Percentiles rank a stretch among this genome's conserved stretches.
Evolutionary conservation across 2,329 filamentous ascomycete species (phyloP).

Genomic region (Epichloe sp.): DNA sequence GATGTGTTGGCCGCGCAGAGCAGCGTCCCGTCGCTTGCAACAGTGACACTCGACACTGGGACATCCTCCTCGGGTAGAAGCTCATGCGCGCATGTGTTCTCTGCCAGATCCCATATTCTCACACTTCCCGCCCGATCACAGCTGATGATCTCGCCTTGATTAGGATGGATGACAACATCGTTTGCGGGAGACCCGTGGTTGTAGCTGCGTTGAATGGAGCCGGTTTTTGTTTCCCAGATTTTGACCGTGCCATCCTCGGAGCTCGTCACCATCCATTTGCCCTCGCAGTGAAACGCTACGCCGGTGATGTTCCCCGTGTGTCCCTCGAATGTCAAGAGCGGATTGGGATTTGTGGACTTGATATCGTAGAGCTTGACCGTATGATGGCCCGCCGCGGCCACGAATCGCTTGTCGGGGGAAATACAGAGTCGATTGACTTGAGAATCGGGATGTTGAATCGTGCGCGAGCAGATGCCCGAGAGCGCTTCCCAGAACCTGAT

Average conservation of each 20-base stretch:
- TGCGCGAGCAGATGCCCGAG: slow-evolving; percentile 93
- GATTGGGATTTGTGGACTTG: slow-evolving; percentile 93
- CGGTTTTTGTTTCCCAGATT: slow-evolving; percentile 82
- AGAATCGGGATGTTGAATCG: slow-evolving; percentile 94
- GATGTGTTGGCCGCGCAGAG: slow-evolving; percentile 88
- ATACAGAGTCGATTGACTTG: slow-evolving; percentile 98
- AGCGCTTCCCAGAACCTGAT: slow-evolving; percentile 91
- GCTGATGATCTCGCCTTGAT: slow-evolving; percentile 95
- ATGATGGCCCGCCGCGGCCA: slow-evolving; percentile 67
- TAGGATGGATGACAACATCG: slow-evolving; percentile 98
- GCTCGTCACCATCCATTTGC: slow-evolving; percentile 99
- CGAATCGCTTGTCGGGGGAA: slow-evolving; percentile 91
- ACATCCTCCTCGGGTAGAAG: slow-evolving; percentile 94
- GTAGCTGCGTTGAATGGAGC: slow-evolving; percentile 83
- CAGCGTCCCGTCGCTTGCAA: slow-evolving; percentile 85
- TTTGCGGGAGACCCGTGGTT: slow-evolving; percentile 81
- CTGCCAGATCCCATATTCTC: slow-evolving; percentile 87
- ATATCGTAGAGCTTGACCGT: slow-evolving; percentile 98
- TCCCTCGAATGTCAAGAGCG: slow-evolving; percentile 86
- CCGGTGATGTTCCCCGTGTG: slow-evolving; percentile 94
- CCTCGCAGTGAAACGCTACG: slow-evolving; percentile 94
- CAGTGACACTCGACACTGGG: slow-evolving; percentile 84
- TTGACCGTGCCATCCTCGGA: slow-evolving; percentile 94
- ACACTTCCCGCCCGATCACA: slow-evolving; percentile 90
- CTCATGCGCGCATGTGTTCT: slow-evolving; percentile 95